Evolutionary conservation across 2,329 filamentous ascomycete genomes (phyloP).

Genomic region (Drechmeria coniospora): DNA sequence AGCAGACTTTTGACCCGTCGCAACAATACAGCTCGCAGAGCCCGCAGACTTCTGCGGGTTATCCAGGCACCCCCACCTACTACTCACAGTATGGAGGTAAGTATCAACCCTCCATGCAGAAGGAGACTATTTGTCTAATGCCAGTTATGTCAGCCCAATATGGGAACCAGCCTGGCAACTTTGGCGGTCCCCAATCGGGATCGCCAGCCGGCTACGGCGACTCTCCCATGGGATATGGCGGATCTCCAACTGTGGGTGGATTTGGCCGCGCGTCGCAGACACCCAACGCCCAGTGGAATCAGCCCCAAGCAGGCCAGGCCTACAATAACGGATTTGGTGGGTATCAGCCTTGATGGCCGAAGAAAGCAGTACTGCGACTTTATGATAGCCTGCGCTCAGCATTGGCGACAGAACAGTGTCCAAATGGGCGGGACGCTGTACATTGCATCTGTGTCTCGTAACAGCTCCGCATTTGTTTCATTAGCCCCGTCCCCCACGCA

Average conservation of each 20-base stretch:
- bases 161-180: conserved; percentile 53
- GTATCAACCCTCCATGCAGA: conserved; percentile 14
- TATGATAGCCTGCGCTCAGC: conserved; percentile 7
- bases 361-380: conserved; percentile 8
- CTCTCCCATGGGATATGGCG: conserved; percentile 57
- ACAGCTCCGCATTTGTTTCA: conserved; percentile 8
- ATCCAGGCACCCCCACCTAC: conserved; percentile 68
- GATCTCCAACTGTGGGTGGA: conserved; percentile 61
- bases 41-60: conserved; percentile 53
- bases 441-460: conserved; percentile 6
- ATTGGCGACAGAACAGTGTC: conserved; percentile 3
- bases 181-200: conserved; percentile 44
- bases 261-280: conserved; percentile 63
- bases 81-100: conserved; percentile 88
- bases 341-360: conserved; percentile 39
- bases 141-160: conserved; percentile 27
- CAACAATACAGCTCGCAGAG: conserved; percentile 58
- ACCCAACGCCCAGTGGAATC: conserved; percentile 39
- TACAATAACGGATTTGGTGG: conserved; percentile 46
- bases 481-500: conserved; percentile 6
- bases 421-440: conserved; percentile 5
- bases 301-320: conserved; percentile 36
- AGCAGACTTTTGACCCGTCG: conserved; percentile 59
- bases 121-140: conserved; percentile 12
- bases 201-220: conserved; percentile 48